Evolutionary conservation across 371 early-diverging fungal genomes (phyloP).

Genomic region (Syncephalastrum monosporum): DNA sequence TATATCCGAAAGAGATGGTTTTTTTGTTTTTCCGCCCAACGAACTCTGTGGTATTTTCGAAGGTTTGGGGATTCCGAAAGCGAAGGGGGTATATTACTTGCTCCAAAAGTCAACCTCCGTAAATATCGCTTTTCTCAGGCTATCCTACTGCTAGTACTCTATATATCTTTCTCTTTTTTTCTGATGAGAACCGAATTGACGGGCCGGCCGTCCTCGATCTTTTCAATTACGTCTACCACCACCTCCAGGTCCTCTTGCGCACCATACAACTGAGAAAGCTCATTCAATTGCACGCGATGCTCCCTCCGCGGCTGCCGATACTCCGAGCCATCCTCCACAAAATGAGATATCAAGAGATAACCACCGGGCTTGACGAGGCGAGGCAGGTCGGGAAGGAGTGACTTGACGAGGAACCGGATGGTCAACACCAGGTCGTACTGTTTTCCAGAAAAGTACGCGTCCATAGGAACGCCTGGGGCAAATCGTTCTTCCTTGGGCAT

Average conservation of each 20-base stretch:
- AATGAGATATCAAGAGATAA: constrained; percentile 41
- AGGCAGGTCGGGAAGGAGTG: constrained; percentile 26
- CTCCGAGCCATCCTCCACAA: constrained; percentile 33
- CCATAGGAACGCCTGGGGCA: constrained; percentile 15
- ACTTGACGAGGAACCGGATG: constrained; percentile 39
- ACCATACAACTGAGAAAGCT: constrained; percentile 25
- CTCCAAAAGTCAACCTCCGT: too few species aligned
- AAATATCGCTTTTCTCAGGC: too few species aligned
- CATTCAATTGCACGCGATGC: constrained; percentile 32
- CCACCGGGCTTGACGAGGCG: constrained; percentile 33
- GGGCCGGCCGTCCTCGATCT: constrained; percentile 48
- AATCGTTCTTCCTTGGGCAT: constrained; percentile 5
- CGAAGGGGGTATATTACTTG: too few species aligned
- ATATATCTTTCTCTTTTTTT: constrained; percentile 5
- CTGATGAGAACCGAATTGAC: constrained; percentile 40
- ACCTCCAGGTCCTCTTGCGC: constrained; percentile 23
- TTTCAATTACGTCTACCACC: constrained; percentile 33
- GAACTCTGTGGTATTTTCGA: too few species aligned
- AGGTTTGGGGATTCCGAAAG: too few species aligned
- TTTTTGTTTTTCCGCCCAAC: too few species aligned
- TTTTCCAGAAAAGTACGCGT: constrained; percentile 11
- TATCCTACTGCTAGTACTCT: too few species aligned
- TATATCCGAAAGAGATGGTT: too few species aligned
- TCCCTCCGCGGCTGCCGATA: constrained; percentile 35
- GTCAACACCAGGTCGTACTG: constrained; percentile 41